Percentiles rank a stretch among this genome's conserved stretches.
Conservation (phyloP, 208 protist genomes). For the Acanthamoeba quina region DNA sequence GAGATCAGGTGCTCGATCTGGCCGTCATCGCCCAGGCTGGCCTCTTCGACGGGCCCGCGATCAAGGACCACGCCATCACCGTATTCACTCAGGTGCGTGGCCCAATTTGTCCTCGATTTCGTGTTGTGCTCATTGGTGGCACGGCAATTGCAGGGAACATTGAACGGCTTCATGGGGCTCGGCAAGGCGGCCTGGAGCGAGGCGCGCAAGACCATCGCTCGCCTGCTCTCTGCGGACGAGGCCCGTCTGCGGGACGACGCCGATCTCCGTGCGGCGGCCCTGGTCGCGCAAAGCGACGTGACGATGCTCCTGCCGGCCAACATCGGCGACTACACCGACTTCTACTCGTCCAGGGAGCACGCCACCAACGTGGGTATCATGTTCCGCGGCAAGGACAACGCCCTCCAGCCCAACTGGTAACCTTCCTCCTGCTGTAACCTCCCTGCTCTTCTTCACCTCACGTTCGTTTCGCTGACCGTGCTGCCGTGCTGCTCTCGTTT, state of each 20-base stretch:
- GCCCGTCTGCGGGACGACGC: slow-evolving; percentile 83
- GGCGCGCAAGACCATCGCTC: slow-evolving; percentile 78
- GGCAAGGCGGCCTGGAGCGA: slow-evolving; percentile 82
- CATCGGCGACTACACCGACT: slow-evolving; percentile 96
- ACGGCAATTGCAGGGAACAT: slow-evolving; percentile 73
- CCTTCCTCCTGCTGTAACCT: not conserved
- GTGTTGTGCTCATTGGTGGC: not conserved
- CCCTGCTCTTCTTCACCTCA: not conserved
- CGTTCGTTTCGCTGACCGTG: not conserved
- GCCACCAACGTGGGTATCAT: slow-evolving; percentile 95
- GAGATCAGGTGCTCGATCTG: slow-evolving; percentile 91
- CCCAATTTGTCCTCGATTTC: not conserved
- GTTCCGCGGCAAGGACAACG: slow-evolving; percentile 91
- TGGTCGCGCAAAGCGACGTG: slow-evolving; percentile 79
- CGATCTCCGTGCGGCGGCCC: slow-evolving; percentile 76
- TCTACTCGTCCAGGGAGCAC: slow-evolving; percentile 93
- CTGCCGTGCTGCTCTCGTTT: slow-evolving; percentile 65
- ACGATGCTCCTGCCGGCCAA: slow-evolving; percentile 90
- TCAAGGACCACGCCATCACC: slow-evolving; percentile 78
- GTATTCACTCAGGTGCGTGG: not conserved
- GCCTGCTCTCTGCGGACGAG: slow-evolving; percentile 84
- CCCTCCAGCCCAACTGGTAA: slow-evolving; percentile 92
- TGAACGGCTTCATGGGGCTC: slow-evolving; percentile 93
- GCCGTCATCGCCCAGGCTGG: slow-evolving; percentile 79
- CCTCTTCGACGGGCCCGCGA: slow-evolving; percentile 80